These are phyloP conservation scores for Tylopilus rubrobrunneus DNA, from an alignment of 768 basidiomycete species.

Conservation along the genomic window DNA sequence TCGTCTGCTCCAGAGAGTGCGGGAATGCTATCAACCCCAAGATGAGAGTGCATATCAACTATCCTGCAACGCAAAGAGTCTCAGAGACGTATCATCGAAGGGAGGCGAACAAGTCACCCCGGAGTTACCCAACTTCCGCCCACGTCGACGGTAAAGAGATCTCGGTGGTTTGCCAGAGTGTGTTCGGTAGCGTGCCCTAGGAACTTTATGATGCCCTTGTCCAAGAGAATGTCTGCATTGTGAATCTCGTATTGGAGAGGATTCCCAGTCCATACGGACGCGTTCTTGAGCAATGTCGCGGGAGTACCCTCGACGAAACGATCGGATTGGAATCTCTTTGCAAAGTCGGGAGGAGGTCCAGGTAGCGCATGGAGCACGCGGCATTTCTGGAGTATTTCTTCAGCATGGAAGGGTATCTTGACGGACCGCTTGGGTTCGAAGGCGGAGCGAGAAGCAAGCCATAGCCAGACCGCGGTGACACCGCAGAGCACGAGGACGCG, in stretches of 20 bases:
- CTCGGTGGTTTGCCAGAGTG: slow-evolving; percentile 32
- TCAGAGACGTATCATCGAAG: slow-evolving; percentile 34
- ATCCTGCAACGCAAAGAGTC: slow-evolving; percentile 28
- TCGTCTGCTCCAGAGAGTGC: slow-evolving; percentile 47
- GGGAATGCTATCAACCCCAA: slow-evolving; percentile 70
- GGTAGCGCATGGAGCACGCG: slow-evolving; percentile 32
- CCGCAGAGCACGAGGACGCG: slow-evolving; percentile 20
- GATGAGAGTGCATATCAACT: slow-evolving; percentile 76
- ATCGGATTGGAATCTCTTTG: slow-evolving; percentile 34
- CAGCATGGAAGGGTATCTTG: slow-evolving; percentile 27
- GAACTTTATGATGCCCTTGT: slow-evolving; percentile 35
- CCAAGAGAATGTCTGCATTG: slow-evolving; percentile 39
- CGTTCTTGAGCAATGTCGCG: slow-evolving; percentile 42
- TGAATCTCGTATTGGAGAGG: slow-evolving; percentile 33
- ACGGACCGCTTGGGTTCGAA: slow-evolving; percentile 9
- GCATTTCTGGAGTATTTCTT: slow-evolving; percentile 33
- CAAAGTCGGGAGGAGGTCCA: slow-evolving; percentile 35
- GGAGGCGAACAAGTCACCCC: slow-evolving; percentile 40
- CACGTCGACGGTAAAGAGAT: slow-evolving; percentile 56
- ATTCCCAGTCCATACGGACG: slow-evolving; percentile 51
- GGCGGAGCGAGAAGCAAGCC: slow-evolving; percentile 15
- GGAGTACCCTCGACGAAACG: slow-evolving; percentile 37
- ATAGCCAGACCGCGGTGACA: slow-evolving; percentile 15
- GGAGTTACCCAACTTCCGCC: slow-evolving; percentile 68
- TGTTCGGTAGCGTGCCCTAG: slow-evolving; percentile 40